These are phyloP conservation scores for Rhizopogon vesiculosus DNA, from an alignment of 768 basidiomycete species.

Conservation along the genomic window DNA sequence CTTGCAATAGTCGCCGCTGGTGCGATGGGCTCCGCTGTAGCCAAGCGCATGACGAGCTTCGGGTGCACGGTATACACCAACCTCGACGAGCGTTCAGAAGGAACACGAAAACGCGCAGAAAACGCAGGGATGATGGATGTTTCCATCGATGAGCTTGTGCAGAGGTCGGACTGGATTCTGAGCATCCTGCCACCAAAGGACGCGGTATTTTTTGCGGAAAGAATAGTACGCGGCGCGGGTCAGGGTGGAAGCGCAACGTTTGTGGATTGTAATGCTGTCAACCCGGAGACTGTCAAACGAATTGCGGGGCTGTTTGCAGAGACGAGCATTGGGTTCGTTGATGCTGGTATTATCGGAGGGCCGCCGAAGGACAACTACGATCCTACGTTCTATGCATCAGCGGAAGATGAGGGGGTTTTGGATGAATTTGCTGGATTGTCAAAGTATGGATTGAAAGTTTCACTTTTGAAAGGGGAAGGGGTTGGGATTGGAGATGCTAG, in stretches of 20 bases:
- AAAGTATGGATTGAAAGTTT: constrained; percentile 41
- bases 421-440: constrained; percentile 37
- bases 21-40: constrained; percentile 58
- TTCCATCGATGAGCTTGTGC: constrained; percentile 32
- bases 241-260: constrained; percentile 24
- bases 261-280: constrained; percentile 58
- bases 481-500: constrained; percentile 53
- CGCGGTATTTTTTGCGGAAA: constrained; percentile 41
- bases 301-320: constrained; percentile 43
- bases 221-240: neutral
- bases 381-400: constrained; percentile 54
- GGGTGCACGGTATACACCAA: constrained; percentile 53
- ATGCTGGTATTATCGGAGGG: constrained; percentile 54
- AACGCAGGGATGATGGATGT: constrained; percentile 48
- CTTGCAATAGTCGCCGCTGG: constrained; percentile 53
- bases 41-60: constrained; percentile 37
- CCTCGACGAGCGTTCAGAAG: constrained; percentile 48
- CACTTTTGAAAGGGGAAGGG: constrained; percentile 41
- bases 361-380: constrained; percentile 45
- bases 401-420: constrained; percentile 27
- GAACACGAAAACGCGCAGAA: constrained; percentile 41
- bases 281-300: constrained; percentile 41
- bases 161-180: constrained; percentile 39
- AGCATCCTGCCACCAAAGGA: constrained; percentile 57
- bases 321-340: constrained; percentile 40